phyloP scores from a whole-genome alignment of 306 rosid species.

The Alnus glutinosa region DNA sequence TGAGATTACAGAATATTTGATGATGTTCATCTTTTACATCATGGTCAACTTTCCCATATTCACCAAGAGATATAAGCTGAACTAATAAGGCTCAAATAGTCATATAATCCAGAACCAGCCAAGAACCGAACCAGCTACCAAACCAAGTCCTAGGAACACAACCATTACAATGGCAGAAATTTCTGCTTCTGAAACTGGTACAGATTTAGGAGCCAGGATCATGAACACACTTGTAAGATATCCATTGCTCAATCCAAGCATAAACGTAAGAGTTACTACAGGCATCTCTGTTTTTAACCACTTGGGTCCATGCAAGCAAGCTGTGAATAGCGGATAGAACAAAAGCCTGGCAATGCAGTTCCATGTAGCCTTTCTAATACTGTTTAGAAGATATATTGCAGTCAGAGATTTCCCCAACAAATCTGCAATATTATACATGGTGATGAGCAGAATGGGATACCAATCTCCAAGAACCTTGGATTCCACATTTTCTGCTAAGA shows the following conservation, averaged over 20 bases:
- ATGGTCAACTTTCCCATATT: background rate
- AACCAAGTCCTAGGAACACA: constrained; percentile 76
- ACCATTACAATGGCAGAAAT: constrained; percentile 79
- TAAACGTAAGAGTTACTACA: constrained; percentile 61
- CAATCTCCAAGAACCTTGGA: constrained; percentile 75
- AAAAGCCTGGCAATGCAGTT: constrained; percentile 59
- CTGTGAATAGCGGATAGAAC: constrained; percentile 80
- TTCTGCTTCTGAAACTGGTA: constrained; percentile 64
- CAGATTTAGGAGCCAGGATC: constrained; percentile 73
- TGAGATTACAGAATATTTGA: background rate
- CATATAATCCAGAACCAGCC: constrained; percentile 79
- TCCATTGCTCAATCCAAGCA: constrained; percentile 84
- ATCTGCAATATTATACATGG: constrained; percentile 74
- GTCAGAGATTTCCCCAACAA: constrained; percentile 76
- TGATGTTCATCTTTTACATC: background rate
- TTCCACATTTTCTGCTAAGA: constrained; percentile 69
- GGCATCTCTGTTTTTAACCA: constrained; percentile 77
- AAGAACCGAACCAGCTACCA: constrained; percentile 81
- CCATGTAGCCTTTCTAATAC: constrained; percentile 58
- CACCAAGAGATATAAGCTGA: background rate
- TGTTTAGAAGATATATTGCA: constrained; percentile 61
- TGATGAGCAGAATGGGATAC: constrained; percentile 86
- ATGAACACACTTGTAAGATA: constrained; percentile 81
- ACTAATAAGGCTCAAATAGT: constrained; percentile 32
- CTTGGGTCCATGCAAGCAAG: constrained; percentile 77